phyloP scores from a whole-genome alignment of 257 asterid species.

The Gentiana straminea region DNA sequence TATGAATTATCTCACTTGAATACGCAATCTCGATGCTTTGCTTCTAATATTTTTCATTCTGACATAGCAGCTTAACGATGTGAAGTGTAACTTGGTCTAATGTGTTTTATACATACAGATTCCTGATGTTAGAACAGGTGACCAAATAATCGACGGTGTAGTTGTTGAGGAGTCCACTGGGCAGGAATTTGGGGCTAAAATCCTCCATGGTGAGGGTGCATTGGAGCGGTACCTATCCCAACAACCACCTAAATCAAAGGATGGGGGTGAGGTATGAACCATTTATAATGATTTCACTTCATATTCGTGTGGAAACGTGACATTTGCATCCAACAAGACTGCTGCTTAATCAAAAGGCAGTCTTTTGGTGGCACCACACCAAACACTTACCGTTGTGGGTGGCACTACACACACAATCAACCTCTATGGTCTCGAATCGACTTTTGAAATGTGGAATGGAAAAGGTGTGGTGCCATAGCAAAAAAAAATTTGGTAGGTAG shows the following conservation, averaged over 20 bases:
- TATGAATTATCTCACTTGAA: too few species aligned
- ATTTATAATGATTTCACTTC: background rate
- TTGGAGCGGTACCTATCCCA: constrained; percentile 43
- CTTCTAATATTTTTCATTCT: background rate
- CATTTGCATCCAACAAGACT: too few species aligned
- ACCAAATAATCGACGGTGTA: constrained; percentile 76
- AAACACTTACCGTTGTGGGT: too few species aligned
- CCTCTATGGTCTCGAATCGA: too few species aligned
- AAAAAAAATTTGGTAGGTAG: too few species aligned
- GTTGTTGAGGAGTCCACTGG: constrained; percentile 67
- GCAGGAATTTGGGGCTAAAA: constrained; percentile 61
- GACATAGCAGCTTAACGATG: background rate
- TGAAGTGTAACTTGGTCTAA: background rate
- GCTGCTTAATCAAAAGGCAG: too few species aligned
- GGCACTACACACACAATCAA: too few species aligned
- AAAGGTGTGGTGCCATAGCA: too few species aligned
- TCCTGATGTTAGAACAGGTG: constrained; percentile 84
- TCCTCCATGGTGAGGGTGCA: constrained; percentile 81
- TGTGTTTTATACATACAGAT: constrained; percentile 39
- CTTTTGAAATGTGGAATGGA: too few species aligned
- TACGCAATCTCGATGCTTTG: too few species aligned
- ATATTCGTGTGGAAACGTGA: too few species aligned
- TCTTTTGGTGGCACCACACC: too few species aligned
- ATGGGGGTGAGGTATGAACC: constrained; percentile 36
- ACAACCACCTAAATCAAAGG: constrained; percentile 28